Base-by-base conservation (phyloP, 2,329 filamentous ascomycete genomes). In the Aspergillus tanneri region DNA sequence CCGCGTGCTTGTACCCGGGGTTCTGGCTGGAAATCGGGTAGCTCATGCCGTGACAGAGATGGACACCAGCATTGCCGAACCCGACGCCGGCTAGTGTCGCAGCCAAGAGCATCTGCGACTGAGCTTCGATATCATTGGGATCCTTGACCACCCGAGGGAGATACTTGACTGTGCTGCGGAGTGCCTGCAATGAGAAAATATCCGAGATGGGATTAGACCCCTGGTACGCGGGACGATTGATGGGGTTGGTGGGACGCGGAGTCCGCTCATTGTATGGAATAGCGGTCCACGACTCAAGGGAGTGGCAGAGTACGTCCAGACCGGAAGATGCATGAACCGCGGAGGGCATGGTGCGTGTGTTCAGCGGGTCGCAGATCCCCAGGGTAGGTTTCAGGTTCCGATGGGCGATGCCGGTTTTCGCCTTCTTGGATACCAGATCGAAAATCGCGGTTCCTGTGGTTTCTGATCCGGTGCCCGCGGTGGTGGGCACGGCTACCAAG, bases 391-490 rank as follows among this genome's bases (percentile, higher is more conserved):
- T 99, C 49, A 99, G 80, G 65, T 93, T 95, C 43, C 95, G 84
- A 75, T 97, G 93, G 2, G 93, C 92, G 55, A 99, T 88, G 43
- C 93, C 93, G 0, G 93, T 99, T 76, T 99, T 99, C 40, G 91
- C 90, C 47, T 87, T 86, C 69, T 90, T 90, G 37, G 86, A 83
- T 2, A 95, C 89, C 0, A 99, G 81, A 63, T 99, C 93, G 69
- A 99, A 99, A 71, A 99, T 99, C 43, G 95, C 95, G 0, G 93
- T 99, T 16, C 93, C 95, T 0, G 93, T 99, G 1, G 93, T 99
- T 72, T 99, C 93, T 46, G 88, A 93, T 3, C 89, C 89, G 0
- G 89, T 95, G 35, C 89, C 89, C 6, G 90, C 88, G 0, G 89
- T 95, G 1, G 89, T 95, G 1, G 89, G 89, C 5, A 95, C 82